phyloP scores from a whole-genome alignment of 768 basidiomycete species.

The Russula sp. region DNA sequence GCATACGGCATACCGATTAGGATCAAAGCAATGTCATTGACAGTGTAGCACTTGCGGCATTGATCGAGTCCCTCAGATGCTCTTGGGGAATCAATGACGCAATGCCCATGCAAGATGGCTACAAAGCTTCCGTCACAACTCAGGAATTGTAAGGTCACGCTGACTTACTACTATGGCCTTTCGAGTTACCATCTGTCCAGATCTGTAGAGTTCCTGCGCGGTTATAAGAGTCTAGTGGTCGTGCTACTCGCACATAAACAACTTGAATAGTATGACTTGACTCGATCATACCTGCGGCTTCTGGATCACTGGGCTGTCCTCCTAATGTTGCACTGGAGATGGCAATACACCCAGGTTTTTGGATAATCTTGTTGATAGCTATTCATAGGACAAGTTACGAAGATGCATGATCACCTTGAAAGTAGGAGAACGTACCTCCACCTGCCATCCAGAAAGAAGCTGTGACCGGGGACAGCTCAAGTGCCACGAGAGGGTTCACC shows the following conservation, averaged over 20 bases:
- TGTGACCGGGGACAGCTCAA: conserved; percentile 7
- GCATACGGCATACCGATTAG: conserved; percentile 27
- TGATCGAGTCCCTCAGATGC: not conserved
- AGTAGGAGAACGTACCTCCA: conserved; percentile 10
- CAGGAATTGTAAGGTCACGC: not conserved
- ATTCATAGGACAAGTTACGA: not conserved
- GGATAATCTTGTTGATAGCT: conserved; percentile 24
- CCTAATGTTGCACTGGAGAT: conserved; percentile 25
- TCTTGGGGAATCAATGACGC: conserved; percentile 5
- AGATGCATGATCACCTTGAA: not conserved
- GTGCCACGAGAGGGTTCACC: not conserved
- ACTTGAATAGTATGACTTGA: not conserved
- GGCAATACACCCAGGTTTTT: conserved; percentile 19
- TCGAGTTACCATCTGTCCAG: conserved; percentile 9
- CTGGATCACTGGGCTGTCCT: conserved; percentile 12
- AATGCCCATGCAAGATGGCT: conserved; percentile 28
- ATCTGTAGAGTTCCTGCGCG: conserved; percentile 26
- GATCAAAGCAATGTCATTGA: conserved; percentile 29
- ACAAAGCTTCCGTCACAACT: not conserved
- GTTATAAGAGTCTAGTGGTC: conserved; percentile 15
- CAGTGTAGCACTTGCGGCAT: conserved; percentile 26
- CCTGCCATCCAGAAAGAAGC: conserved; percentile 14
- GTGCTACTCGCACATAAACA: not conserved
- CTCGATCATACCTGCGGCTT: not conserved
- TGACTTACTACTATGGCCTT: conserved; percentile 8